phyloP scores from a whole-genome alignment of 2,329 filamentous ascomycete genomes.

The Arthrobotrys musiformis region DNA sequence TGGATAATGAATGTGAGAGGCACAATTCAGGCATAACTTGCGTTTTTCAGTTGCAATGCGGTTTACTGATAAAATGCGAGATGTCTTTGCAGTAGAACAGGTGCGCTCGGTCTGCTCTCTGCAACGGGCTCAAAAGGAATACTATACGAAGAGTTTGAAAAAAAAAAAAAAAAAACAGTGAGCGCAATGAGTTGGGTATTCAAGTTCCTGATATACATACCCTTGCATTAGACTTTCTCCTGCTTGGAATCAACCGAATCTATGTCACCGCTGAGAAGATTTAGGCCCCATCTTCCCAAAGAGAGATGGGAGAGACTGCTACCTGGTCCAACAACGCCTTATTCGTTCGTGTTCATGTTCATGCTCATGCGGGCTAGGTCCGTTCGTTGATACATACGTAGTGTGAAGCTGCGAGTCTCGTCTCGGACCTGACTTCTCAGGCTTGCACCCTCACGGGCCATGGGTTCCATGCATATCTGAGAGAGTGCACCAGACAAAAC shows the following conservation, averaged over 20 bases:
- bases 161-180: neutral
- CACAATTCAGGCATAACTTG: conserved; percentile 31
- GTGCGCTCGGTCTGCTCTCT: conserved; percentile 2
- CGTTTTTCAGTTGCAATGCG: conserved; percentile 1
- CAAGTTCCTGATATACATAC: conserved; percentile 23
- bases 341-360: too few species aligned
- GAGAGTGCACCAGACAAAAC: conserved; percentile 42
- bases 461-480: conserved; percentile 49
- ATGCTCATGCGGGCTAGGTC: conserved; percentile 44
- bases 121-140: conserved; percentile 7
- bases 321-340: conserved; percentile 48
- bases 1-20: conserved; percentile 41
- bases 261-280: conserved; percentile 18
- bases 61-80: conserved; percentile 14
- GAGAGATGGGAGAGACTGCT: neutral
- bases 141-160: conserved; percentile 2
- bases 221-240: conserved; percentile 30
- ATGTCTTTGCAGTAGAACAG: conserved; percentile 12
- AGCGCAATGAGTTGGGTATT: neutral
- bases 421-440: conserved; percentile 29
- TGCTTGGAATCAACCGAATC: conserved; percentile 24
- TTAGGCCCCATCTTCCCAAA: conserved; percentile 17
- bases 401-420: conserved; percentile 25
- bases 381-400: conserved; percentile 32
- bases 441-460: conserved; percentile 41